Evolutionary conservation across 331 rosid species (phyloP), one percentile per base, ranked within the genome.

Genomic region (Quercus phellos): DNA sequence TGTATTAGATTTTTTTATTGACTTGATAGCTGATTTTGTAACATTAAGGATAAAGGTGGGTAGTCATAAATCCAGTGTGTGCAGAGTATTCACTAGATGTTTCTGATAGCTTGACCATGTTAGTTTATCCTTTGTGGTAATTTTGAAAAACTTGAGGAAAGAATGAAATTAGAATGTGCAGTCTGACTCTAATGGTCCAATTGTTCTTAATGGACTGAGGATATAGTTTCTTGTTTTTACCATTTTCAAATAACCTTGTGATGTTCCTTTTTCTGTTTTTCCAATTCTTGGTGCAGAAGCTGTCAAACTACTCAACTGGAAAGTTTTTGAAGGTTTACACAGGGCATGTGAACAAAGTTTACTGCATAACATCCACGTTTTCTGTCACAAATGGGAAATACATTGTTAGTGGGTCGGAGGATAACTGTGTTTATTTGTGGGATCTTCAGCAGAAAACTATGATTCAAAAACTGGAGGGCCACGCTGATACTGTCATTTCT

Each of bases 381-480:
- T 92, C 98, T 29, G 97, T 92, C 78, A 94, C 99, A 54, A 88
- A 89, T 67, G 99, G 96, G 58, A 92, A 79, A 83, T 94, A 90
- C 77, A 90, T 94, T 55, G 97, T 94, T 1, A 84, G 99, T 42
- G 99, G 99, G 63, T 94, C 98, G 24, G 98, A 94, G 88, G 99
- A 94, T 80, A 72, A 77, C 12, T 87, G 99, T 50, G 85, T 94
- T 35, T 94, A 92, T 78, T 34, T 94, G 50, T 94, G 99, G 99
- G 98, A 94, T 89, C 97, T 94, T 75, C 94, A 90, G 86, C 83
- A 51, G 74, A 92, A 91, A 78, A 89, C 74, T 29, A 74, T 92
- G 97, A 77, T 94, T 80, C 99, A 94, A 87, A 94, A 84, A 84
- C 89, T 94, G 11, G 97, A 88, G 87, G 99, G 96, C 84, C 99